Base-by-base conservation (phyloP, 2,329 filamentous ascomycete species). In the Pestalotiopsis sp. region DNA sequence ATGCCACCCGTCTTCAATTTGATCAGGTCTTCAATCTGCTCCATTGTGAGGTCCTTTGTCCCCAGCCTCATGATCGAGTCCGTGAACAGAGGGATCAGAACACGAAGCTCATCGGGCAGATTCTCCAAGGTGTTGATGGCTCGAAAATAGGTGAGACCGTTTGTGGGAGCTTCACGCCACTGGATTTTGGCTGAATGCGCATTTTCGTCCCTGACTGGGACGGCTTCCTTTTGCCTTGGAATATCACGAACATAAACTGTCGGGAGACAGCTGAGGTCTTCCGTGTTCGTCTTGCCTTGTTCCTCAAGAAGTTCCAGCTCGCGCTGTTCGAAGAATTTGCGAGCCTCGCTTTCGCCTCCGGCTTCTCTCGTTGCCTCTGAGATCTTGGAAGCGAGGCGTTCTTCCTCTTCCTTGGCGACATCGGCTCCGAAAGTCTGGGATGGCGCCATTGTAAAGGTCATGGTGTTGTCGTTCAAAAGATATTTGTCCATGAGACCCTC, bases 1-100 rank as follows among this genome's bases (percentile, higher is more conserved):
- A 99, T 88, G 11, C 96, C 96, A 23, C 96, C 96, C 1, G 96
- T 98, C 83, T 97, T 97, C 38, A 98, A 87, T 80, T 98, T 98
- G 79, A 99, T 98, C 67, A 95, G 82, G 76, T 98, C 96, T 80
- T 99, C 96, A 65, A 98, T 88, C 79, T 98, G 91, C 79, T 98
- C 96, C 92, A 97, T 98, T 0, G 91, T 90, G 86, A 93, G 93
- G 69, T 91, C 88, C 74, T 92, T 92, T 2, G 95, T 99, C 14
- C 96, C 96, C 9, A 99, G 87, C 23, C 96, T 92, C 92, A 98
- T 96, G 70, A 99, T 91, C 49, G 93, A 91, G 77, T 97, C 95
- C 14, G 93, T 94, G 77, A 98, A 98, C 0, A 99, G 83, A 0
- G 96, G 96, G 62, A 98, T 88, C 68, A 98, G 85, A 73, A 93